phyloP scores from a whole-genome alignment of 2,329 filamentous ascomycete genomes.

The Scedosporium dehoogii region DNA sequence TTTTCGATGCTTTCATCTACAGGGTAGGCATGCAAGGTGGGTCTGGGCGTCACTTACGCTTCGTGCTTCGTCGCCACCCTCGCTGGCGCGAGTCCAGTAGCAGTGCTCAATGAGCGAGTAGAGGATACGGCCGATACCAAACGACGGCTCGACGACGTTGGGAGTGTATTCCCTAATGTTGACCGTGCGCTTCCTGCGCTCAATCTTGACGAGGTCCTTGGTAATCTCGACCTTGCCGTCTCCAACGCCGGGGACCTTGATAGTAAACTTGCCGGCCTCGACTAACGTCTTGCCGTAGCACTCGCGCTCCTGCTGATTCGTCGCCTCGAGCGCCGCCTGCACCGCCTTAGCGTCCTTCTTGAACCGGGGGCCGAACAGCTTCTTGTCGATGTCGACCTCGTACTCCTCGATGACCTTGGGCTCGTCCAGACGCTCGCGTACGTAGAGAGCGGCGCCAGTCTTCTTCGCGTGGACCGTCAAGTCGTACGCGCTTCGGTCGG shows the following conservation, averaged over 20 bases:
- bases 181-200: constrained; percentile 73
- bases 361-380: constrained; percentile 90
- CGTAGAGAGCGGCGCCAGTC: constrained; percentile 77
- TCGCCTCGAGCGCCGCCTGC: constrained; percentile 64
- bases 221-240: constrained; percentile 69
- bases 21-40: neutral
- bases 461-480: constrained; percentile 86
- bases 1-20: neutral
- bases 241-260: constrained; percentile 59
- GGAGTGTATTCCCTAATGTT: constrained; percentile 84
- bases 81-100: constrained; percentile 74
- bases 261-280: constrained; percentile 61
- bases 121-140: constrained; percentile 83
- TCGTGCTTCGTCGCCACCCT: constrained; percentile 61
- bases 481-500: constrained; percentile 92
- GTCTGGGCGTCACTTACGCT: constrained; percentile 51
- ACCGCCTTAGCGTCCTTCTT: constrained; percentile 89
- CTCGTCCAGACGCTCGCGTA: constrained; percentile 70
- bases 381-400: constrained; percentile 81
- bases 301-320: constrained; percentile 74
- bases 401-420: constrained; percentile 78
- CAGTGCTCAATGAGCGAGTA: constrained; percentile 88
- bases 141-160: constrained; percentile 88
- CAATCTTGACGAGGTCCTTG: constrained; percentile 72
- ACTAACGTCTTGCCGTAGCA: constrained; percentile 65